Conservation (phyloP, 768 basidiomycete species). For the Sistotremastrum niveocremeum region DNA sequence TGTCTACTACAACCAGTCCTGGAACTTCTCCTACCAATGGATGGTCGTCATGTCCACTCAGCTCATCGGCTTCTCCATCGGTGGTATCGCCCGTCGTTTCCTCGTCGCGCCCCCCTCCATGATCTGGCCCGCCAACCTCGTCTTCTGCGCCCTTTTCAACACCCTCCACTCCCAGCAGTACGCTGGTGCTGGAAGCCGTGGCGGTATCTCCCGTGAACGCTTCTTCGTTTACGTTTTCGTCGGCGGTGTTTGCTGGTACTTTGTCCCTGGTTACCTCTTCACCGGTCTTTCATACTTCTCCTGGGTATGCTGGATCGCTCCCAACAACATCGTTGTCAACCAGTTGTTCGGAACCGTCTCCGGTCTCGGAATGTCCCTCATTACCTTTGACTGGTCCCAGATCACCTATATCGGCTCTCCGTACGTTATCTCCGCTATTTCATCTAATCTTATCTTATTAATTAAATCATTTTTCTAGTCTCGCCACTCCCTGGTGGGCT, state of each 20-base stretch:
- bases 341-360: conserved; percentile 55
- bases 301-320: conserved; percentile 56
- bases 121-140: conserved; percentile 67
- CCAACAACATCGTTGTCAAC: conserved; percentile 52
- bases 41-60: conserved; percentile 47
- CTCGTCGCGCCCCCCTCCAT: conserved; percentile 52
- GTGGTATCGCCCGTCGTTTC: conserved; percentile 49
- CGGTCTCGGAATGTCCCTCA: conserved; percentile 52
- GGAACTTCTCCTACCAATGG: conserved; percentile 34
- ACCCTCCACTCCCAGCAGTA: conserved; percentile 54
- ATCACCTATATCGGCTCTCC: conserved; percentile 59
- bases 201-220: conserved; percentile 42
- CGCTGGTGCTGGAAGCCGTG: conserved; percentile 38
- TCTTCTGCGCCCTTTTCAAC: conserved; percentile 58
- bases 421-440: conserved; percentile 52
- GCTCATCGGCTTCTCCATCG: conserved; percentile 43
- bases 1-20: conserved; percentile 48
- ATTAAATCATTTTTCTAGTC: background rate
- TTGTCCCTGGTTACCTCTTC: conserved; percentile 67
- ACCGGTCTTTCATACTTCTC: conserved; percentile 25
- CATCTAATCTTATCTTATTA: background rate
- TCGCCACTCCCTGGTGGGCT: conserved; percentile 36
- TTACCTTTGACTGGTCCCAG: conserved; percentile 77
- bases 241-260: conserved; percentile 36
- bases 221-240: conserved; percentile 46